A percentile compares a stretch with the other conserved stretches of the same genome.
phyloP scores from a whole-genome alignment of 768 basidiomycete species.

The Psilocybe azurescens region DNA sequence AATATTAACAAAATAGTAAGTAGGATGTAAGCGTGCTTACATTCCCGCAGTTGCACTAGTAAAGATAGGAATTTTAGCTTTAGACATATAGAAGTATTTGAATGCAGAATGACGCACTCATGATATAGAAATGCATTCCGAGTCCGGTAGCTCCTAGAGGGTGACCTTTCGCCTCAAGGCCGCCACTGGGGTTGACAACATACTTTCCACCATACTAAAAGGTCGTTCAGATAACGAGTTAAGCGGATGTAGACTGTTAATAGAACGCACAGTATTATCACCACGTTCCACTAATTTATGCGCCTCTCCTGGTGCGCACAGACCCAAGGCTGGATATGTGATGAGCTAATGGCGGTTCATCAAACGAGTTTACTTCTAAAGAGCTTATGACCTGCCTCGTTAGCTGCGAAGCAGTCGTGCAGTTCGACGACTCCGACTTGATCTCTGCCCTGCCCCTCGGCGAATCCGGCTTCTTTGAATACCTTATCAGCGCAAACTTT shows the following conservation, averaged over 20 bases:
- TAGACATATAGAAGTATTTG: background rate
- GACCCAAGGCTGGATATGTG: constrained; percentile 80
- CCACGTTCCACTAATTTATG: constrained; percentile 75
- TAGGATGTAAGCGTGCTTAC: constrained; percentile 39
- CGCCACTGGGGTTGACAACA: constrained; percentile 85
- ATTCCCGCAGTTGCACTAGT: constrained; percentile 77
- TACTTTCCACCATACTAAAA: constrained; percentile 81
- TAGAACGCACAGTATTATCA: constrained; percentile 72
- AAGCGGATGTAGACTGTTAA: background rate
- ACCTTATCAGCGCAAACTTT: constrained; percentile 70
- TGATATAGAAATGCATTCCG: constrained; percentile 88
- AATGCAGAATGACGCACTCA: constrained; percentile 51
- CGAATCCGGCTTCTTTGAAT: constrained; percentile 74
- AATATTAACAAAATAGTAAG: background rate
- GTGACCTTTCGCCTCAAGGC: constrained; percentile 89
- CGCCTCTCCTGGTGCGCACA: constrained; percentile 70
- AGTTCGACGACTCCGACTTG: constrained; percentile 86
- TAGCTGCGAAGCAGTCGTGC: constrained; percentile 86
- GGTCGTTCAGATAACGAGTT: background rate
- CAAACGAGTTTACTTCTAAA: background rate
- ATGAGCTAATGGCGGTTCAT: constrained; percentile 57
- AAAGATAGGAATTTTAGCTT: constrained; percentile 1
- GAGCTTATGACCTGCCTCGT: constrained; percentile 57
- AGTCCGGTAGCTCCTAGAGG: constrained; percentile 84
- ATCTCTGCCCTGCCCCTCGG: constrained; percentile 64